These are phyloP conservation scores for Nannochloropsis gaditana DNA, from an alignment of 108 stramenopile species.

Conservation along the genomic window DNA sequence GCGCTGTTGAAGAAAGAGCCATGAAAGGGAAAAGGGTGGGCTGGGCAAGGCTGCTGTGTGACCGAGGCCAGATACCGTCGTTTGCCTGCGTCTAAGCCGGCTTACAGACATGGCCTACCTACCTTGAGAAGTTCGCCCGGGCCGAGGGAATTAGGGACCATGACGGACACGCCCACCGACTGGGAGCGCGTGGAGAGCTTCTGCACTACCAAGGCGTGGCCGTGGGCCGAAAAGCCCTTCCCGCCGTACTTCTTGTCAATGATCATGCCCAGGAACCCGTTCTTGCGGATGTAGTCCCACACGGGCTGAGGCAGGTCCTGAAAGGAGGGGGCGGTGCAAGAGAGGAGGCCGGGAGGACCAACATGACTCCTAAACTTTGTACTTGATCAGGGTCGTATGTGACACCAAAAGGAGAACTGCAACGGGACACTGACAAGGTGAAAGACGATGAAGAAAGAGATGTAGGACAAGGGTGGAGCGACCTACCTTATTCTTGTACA, in stretches of 20 bases:
- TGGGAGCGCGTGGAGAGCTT: slow-evolving; percentile 65
- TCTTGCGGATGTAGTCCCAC: slow-evolving; percentile 71
- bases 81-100: too few relatives aligned
- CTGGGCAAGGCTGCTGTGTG: not conserved
- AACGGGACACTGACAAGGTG: not conserved
- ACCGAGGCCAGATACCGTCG: too few relatives aligned
- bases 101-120: slow-evolving; percentile 40
- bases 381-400: not conserved
- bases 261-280: slow-evolving; percentile 90
- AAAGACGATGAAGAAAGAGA: not conserved
- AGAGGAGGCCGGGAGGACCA: not conserved
- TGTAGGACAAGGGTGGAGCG: not conserved
- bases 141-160: slow-evolving; percentile 93
- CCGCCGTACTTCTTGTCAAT: slow-evolving; percentile 96
- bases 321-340: not conserved
- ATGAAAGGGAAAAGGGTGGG: not conserved
- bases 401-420: not conserved
- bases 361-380: not conserved
- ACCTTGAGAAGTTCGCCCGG: slow-evolving; percentile 83
- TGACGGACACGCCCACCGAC: slow-evolving; percentile 68
- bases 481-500: slow-evolving; percentile 53
- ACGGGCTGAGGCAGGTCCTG: slow-evolving; percentile 46
- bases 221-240: slow-evolving; percentile 84
- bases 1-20: not conserved
- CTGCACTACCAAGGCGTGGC: slow-evolving; percentile 76